Percentiles rank a stretch among this genome's conserved stretches.
Conservation (phyloP, 1,284 basidiomycete genomes). For the Rhodofomes roseus region DNA sequence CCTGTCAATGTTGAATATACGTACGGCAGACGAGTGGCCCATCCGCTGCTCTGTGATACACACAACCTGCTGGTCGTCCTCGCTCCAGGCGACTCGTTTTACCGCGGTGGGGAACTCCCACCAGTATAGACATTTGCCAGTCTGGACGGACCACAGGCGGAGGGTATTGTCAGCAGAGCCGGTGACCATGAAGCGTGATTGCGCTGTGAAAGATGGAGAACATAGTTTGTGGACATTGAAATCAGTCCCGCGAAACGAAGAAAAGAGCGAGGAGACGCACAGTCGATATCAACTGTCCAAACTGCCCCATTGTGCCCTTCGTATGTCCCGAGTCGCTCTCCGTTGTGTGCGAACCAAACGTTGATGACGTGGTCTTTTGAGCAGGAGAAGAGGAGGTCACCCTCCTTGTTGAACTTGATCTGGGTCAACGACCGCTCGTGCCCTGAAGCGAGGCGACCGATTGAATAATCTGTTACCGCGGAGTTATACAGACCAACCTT, state of each 20-base stretch:
- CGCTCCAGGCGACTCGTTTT: slow-evolving; percentile 90
- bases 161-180: slow-evolving; percentile 91
- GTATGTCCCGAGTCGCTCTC: slow-evolving; percentile 96
- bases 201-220: slow-evolving; percentile 44
- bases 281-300: slow-evolving; percentile 96
- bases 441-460: slow-evolving; percentile 42
- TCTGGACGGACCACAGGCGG: slow-evolving; percentile 87
- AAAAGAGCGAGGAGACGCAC: slow-evolving; percentile 47
- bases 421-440: slow-evolving; percentile 99
- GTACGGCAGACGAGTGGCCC: slow-evolving; percentile 84
- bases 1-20: slow-evolving; percentile 86
- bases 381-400: slow-evolving; percentile 93
- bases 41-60: slow-evolving; percentile 97
- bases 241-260: slow-evolving; percentile 2
- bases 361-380: slow-evolving; percentile 97
- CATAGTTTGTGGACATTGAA: background rate
- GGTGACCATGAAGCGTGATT: slow-evolving; percentile 85
- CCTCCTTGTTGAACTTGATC: slow-evolving; percentile 94
- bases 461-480: background rate
- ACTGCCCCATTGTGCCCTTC: slow-evolving; percentile 95
- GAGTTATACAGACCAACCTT: slow-evolving; percentile 21
- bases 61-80: slow-evolving; percentile 82
- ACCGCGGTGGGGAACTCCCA: slow-evolving; percentile 99
- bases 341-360: slow-evolving; percentile 98
- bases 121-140: slow-evolving; percentile 86